phyloP scores from a whole-genome alignment of 2,329 filamentous ascomycete genomes.

The Diaporthe capsici region DNA sequence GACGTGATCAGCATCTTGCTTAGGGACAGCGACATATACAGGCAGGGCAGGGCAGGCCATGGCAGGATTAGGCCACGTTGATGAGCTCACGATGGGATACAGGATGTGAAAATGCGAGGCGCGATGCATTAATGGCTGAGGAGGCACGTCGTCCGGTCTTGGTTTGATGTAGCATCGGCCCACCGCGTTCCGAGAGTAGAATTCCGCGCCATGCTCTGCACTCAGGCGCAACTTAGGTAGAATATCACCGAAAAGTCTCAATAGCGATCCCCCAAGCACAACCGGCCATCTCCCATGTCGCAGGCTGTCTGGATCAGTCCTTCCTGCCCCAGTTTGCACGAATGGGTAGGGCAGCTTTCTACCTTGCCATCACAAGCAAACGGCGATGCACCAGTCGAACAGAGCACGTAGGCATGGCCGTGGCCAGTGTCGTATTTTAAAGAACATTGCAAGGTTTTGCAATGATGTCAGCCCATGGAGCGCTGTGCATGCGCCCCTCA shows the following conservation, averaged over 20 bases:
- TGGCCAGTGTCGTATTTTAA: conserved; percentile 26
- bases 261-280: conserved; percentile 1
- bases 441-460: conserved; percentile 37
- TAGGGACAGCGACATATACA: conserved; percentile 43
- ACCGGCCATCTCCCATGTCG: not conserved
- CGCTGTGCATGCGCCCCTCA: conserved; percentile 39
- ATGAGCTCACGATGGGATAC: conserved; percentile 41
- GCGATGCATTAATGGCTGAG: conserved; percentile 42
- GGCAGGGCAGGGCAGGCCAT: conserved; percentile 36
- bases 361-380: not conserved
- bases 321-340: not conserved
- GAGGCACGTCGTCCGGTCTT: conserved; percentile 35
- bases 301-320: not conserved
- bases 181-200: conserved; percentile 39
- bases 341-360: not conserved
- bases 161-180: conserved; percentile 40
- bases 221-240: conserved; percentile 43
- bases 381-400: not conserved
- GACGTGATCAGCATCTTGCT: conserved; percentile 42
- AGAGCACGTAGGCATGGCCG: conserved; percentile 16
- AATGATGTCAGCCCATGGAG: conserved; percentile 41
- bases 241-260: conserved; percentile 41
- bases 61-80: conserved; percentile 39
- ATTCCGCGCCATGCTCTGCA: conserved; percentile 40
- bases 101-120: conserved; percentile 38